Base-by-base conservation (phyloP, 2,329 filamentous ascomycete genomes). In the Paecilomyces sp. region DNA sequence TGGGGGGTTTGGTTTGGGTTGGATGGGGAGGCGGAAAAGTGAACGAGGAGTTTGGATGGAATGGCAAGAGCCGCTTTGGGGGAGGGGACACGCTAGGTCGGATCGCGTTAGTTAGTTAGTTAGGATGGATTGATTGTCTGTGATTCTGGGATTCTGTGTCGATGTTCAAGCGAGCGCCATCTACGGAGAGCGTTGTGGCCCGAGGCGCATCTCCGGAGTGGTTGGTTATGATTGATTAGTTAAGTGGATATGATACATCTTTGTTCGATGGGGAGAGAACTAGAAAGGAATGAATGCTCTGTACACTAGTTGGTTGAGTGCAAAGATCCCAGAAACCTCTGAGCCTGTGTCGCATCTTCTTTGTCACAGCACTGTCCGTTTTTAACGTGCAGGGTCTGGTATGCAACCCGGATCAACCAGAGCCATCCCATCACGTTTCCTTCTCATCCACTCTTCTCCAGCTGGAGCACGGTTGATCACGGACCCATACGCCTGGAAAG, bases 11-110 rank as follows among this genome's bases (percentile, higher is more conserved):
- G 24, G 41, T 51, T 34, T 28, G 34, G 41, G 28, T 28, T 55
- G 24, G 41, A 55, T 34, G 33, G 34, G 41, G 28, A 63, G 56
- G 60, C 62, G 57, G 62, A 62, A 58, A 62, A 65, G 57, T 62
- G 58, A 64, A 57, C 55, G 63, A 63, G 66, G 63, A 67, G 64
- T 63, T 63, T 64, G 62, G 66, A 65, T 63, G 65, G 61, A 28
- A 28, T 28, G 25, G 64, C 67, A 64, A 68, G 68, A 70, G 67
- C 69, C 65, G 67, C 66, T 61, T 28, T 61, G 56, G 61, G 57
- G 60, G 62, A 66, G 65, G 57, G 64, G 66, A 61, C 47, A 54
- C 60, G 57, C 67, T 70, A 68, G 54, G 36, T 58, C 36, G 11
- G 25, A 31, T 54, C 5, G 56, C 62, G 62, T 58, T 22, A 22